These are phyloP conservation scores for Colletotrichum cereale DNA, from an alignment of 2,329 filamentous ascomycete species.

Conservation along the genomic window DNA sequence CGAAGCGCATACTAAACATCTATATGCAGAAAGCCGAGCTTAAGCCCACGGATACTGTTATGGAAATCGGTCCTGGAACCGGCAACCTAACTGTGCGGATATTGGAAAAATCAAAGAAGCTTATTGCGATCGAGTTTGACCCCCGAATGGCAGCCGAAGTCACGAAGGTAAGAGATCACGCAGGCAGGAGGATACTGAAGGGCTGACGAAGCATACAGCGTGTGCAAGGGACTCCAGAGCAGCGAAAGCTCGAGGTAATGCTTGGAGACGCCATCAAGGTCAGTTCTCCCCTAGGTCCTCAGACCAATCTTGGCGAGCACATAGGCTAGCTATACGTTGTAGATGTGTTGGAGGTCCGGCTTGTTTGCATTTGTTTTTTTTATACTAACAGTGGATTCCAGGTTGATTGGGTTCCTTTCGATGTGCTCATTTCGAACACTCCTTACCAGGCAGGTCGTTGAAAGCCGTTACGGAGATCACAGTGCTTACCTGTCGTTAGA, in stretches of 20 bases:
- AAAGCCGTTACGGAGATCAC: not conserved
- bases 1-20: slow-evolving; percentile 31
- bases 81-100: slow-evolving; percentile 92
- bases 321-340: not conserved
- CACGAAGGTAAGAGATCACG: slow-evolving; percentile 70
- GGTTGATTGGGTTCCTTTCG: slow-evolving; percentile 71
- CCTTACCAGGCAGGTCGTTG: slow-evolving; percentile 68
- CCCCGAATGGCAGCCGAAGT: slow-evolving; percentile 97
- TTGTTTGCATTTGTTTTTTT: not conserved
- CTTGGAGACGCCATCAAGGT: slow-evolving; percentile 79
- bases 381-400: not conserved
- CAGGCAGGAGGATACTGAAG: slow-evolving; percentile 44
- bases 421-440: slow-evolving; percentile 81
- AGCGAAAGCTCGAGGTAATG: slow-evolving; percentile 87
- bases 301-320: not conserved
- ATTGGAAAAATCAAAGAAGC: slow-evolving; percentile 85
- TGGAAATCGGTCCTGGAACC: slow-evolving; percentile 92
- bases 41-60: slow-evolving; percentile 89
- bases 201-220: slow-evolving; percentile 79
- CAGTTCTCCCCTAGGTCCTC: not conserved
- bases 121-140: slow-evolving; percentile 90
- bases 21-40: slow-evolving; percentile 82
- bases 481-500: slow-evolving; percentile 59
- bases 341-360: not conserved
- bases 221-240: slow-evolving; percentile 88